A percentile compares a stretch with the other conserved stretches of the same genome.
These are phyloP conservation scores for Cadophora luteo-olivacea DNA, from an alignment of 2,329 filamentous ascomycete genomes.

Conservation along the genomic window DNA sequence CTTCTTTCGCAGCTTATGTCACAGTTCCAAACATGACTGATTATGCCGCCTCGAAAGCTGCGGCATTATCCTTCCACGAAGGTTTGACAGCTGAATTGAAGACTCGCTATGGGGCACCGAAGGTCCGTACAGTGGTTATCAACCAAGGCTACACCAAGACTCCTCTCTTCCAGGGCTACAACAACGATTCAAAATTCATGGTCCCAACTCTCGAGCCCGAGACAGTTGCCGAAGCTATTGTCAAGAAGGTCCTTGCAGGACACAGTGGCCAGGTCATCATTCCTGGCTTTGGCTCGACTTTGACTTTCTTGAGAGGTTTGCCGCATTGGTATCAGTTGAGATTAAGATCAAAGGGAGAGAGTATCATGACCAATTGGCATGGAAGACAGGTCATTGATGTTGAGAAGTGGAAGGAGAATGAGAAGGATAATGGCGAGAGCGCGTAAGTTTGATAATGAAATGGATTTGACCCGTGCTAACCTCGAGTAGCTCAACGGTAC, in stretches of 20 bases:
- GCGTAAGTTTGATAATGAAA: conserved; percentile 34
- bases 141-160: conserved; percentile 69
- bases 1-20: conserved; percentile 67
- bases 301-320: conserved; percentile 55
- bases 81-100: conserved; percentile 64
- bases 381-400: conserved; percentile 44
- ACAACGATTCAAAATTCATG: conserved; percentile 57
- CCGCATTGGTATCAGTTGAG: conserved; percentile 69
- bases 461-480: conserved; percentile 12
- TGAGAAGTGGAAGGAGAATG: conserved; percentile 38
- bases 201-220: conserved; percentile 62
- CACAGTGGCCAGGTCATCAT: conserved; percentile 62
- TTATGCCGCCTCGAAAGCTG: conserved; percentile 72
- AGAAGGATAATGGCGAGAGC: conserved; percentile 35
- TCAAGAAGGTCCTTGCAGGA: conserved; percentile 63
- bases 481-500: conserved; percentile 35
- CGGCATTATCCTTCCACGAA: conserved; percentile 71
- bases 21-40: conserved; percentile 69
- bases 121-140: conserved; percentile 70
- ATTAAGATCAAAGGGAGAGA: conserved; percentile 50
- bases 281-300: conserved; percentile 52
- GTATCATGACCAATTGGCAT: conserved; percentile 42
- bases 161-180: conserved; percentile 63
- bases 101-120: conserved; percentile 65
- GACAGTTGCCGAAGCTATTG: conserved; percentile 69